Percentiles rank a stretch among this genome's conserved stretches.
phyloP scores from a whole-genome alignment of 2,329 filamentous ascomycete species.

The Blastomyces emzantsi region DNA sequence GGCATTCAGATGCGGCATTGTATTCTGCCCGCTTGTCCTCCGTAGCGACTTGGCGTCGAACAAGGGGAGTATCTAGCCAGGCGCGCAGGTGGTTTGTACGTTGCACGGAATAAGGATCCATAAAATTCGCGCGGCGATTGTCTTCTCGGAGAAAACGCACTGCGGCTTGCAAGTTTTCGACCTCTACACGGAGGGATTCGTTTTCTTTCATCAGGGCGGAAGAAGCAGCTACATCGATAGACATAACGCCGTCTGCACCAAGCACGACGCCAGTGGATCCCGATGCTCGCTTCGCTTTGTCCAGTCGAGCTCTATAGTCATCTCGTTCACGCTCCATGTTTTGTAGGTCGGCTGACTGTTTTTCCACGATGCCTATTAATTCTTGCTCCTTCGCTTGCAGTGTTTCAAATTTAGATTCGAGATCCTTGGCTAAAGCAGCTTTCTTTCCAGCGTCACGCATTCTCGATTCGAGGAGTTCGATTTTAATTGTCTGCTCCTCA shows the following conservation, averaged over 20 bases:
- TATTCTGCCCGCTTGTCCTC: constrained; percentile 28
- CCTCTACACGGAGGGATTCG: constrained; percentile 35
- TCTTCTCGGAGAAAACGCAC: constrained; percentile 40
- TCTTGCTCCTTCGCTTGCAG: constrained; percentile 29
- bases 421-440: constrained; percentile 44
- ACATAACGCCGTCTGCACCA: constrained; percentile 30
- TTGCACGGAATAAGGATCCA: constrained; percentile 36
- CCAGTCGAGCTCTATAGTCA: constrained; percentile 34
- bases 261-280: constrained; percentile 30
- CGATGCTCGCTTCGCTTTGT: constrained; percentile 35
- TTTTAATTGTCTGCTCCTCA: constrained; percentile 80
- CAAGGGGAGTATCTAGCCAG: constrained; percentile 38
- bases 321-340: constrained; percentile 33
- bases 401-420: constrained; percentile 36
- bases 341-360: constrained; percentile 31
- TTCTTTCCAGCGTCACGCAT: constrained; percentile 78
- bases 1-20: constrained; percentile 31
- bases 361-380: constrained; percentile 26
- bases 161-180: constrained; percentile 37
- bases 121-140: constrained; percentile 33
- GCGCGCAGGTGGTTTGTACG: constrained; percentile 32
- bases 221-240: constrained; percentile 28
- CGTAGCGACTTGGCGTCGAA: constrained; percentile 19
- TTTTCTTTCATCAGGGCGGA: constrained; percentile 37
- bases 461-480: constrained; percentile 80